Percentiles rank a stretch among this genome's conserved stretches.
Evolutionary conservation across 139 green algal genomes (phyloP).

Genomic region (Closterium sp.): DNA sequence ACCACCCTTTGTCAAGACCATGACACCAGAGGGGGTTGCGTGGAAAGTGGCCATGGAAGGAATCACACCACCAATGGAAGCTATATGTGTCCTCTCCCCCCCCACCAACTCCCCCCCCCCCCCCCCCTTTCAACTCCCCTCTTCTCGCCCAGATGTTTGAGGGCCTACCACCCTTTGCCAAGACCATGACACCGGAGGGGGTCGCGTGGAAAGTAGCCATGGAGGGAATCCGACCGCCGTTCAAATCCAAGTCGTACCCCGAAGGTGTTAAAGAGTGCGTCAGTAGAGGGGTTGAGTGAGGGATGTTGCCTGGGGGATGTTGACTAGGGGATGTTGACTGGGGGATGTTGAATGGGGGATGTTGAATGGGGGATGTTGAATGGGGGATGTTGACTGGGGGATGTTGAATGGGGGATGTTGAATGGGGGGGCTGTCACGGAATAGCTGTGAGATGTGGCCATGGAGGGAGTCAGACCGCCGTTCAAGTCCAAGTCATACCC

Average conservation of each 20-base stretch:
- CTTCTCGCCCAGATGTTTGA: slow-evolving; percentile 12
- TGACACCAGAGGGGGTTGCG: neutral
- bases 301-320: too few species aligned
- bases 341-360: too few species aligned
- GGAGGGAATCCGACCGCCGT: neutral
- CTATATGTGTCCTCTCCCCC: neutral
- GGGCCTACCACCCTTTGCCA: slow-evolving; percentile 10
- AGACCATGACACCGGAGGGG: slow-evolving; percentile 9
- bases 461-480: too few species aligned
- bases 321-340: too few species aligned
- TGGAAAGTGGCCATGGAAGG: neutral
- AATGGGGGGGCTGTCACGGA: too few species aligned
- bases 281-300: too few species aligned
- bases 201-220: slow-evolving; percentile 13
- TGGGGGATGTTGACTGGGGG: too few species aligned
- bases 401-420: too few species aligned
- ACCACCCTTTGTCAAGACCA: neutral
- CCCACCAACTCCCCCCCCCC: neutral
- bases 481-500: too few species aligned
- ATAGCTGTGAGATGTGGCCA: too few species aligned
- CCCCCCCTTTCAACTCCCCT: neutral
- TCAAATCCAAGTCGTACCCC: slow-evolving; percentile 3
- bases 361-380: too few species aligned
- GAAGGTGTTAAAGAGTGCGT: neutral
- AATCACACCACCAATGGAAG: neutral